phyloP scores from a whole-genome alignment of 148 eudicot species.

The Amaranthus cruentus region DNA sequence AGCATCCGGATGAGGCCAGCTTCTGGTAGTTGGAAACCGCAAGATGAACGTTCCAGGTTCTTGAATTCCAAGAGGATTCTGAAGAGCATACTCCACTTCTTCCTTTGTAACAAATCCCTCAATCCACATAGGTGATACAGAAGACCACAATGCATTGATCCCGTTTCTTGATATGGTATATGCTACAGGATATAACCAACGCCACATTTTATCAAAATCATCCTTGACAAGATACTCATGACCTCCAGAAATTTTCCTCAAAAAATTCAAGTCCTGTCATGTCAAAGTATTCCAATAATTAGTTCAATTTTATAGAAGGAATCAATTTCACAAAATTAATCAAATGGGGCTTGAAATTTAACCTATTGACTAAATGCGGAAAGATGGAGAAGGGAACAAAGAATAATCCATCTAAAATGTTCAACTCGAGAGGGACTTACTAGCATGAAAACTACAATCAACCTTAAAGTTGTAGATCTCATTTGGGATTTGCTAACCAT shows the following conservation, averaged over 20 bases:
- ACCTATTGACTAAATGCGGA: too few relatives aligned
- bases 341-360: neutral
- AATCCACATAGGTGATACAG: conserved; percentile 65
- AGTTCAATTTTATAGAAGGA: neutral
- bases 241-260: conserved; percentile 67
- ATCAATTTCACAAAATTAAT: neutral
- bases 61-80: conserved; percentile 45
- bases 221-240: conserved; percentile 55
- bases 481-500: neutral
- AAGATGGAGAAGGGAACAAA: neutral
- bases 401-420: neutral
- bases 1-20: conserved; percentile 99
- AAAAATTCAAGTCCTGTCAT: conserved; percentile 70
- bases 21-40: conserved; percentile 88
- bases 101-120: conserved; percentile 89
- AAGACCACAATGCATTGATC: conserved; percentile 62
- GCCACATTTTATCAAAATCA: conserved; percentile 82
- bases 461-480: neutral
- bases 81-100: conserved; percentile 76
- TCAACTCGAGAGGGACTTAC: conserved; percentile 1
- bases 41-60: conserved; percentile 88
- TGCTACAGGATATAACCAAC: conserved; percentile 92
- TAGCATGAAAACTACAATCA: neutral
- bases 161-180: conserved; percentile 53
- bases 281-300: conserved; percentile 2